phyloP scores from a whole-genome alignment of 2,329 filamentous ascomycete genomes.

The Diplodia sapinea region DNA sequence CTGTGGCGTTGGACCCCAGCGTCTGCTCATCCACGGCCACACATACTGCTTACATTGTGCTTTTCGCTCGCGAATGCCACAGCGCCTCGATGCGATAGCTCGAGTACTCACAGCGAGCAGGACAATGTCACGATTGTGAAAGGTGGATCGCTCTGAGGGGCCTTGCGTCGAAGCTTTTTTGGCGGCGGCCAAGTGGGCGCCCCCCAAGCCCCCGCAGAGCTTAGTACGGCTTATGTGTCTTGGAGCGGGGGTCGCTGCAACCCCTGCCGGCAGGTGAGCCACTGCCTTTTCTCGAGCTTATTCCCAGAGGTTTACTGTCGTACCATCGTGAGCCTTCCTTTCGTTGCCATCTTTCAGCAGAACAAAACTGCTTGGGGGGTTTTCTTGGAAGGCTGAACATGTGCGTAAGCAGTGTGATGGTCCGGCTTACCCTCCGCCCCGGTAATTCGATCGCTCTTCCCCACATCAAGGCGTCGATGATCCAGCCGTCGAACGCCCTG shows the following conservation, averaged over 20 bases:
- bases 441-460: background rate
- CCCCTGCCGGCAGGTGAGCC: background rate
- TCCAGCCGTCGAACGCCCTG: background rate
- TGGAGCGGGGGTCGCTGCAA: conserved; percentile 3
- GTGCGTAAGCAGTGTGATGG: background rate
- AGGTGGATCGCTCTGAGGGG: too few species aligned
- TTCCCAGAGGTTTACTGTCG: background rate
- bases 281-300: background rate
- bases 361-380: background rate
- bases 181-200: conserved; percentile 5
- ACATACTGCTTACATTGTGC: too few species aligned
- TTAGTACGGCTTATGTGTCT: conserved; percentile 14
- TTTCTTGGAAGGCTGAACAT: background rate
- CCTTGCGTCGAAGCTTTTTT: conserved; percentile 12
- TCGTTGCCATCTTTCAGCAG: background rate
- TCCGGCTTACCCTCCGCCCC: background rate
- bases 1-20: too few species aligned
- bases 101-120: too few species aligned
- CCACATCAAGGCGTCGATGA: background rate
- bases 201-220: background rate
- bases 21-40: too few species aligned
- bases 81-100: too few species aligned
- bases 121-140: too few species aligned
- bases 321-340: background rate
- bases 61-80: too few species aligned